These are phyloP conservation scores for Phyllostachys edulis DNA, from an alignment of 176 grass and related monocot genomes.

Conservation along the genomic window DNA sequence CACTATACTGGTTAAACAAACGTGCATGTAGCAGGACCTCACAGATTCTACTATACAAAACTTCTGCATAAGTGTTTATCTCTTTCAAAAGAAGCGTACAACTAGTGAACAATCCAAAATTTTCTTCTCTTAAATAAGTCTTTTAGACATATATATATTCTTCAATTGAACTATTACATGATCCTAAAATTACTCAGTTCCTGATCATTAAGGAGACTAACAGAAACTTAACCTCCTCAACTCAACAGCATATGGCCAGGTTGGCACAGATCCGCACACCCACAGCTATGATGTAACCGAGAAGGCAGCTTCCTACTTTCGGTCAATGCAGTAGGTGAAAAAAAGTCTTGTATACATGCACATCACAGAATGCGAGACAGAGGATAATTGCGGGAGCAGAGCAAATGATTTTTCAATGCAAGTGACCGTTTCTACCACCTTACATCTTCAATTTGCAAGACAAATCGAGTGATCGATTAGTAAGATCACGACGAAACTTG, in stretches of 20 bases:
- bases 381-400: background rate
- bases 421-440: background rate
- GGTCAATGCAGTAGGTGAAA: slow-evolving; percentile 48
- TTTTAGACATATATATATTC: background rate
- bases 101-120: background rate
- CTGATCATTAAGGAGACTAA: background rate
- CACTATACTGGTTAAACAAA: background rate
- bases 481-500: background rate
- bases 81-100: background rate
- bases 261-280: slow-evolving; percentile 18
- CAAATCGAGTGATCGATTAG: background rate
- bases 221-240: slow-evolving; percentile 2
- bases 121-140: background rate
- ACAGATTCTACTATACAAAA: background rate
- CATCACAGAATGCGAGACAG: background rate
- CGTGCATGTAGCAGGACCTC: background rate
- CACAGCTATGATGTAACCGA: slow-evolving; percentile 17
- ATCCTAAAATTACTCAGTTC: background rate
- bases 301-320: slow-evolving; percentile 9
- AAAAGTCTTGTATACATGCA: background rate
- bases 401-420: slow-evolving; percentile 10
- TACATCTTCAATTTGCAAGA: background rate
- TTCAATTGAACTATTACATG: background rate
- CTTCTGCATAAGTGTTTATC: background rate
- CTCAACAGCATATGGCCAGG: background rate